phyloP scores from a whole-genome alignment of 2,329 filamentous ascomycete species.

The Ceratocystis alfenasii region DNA sequence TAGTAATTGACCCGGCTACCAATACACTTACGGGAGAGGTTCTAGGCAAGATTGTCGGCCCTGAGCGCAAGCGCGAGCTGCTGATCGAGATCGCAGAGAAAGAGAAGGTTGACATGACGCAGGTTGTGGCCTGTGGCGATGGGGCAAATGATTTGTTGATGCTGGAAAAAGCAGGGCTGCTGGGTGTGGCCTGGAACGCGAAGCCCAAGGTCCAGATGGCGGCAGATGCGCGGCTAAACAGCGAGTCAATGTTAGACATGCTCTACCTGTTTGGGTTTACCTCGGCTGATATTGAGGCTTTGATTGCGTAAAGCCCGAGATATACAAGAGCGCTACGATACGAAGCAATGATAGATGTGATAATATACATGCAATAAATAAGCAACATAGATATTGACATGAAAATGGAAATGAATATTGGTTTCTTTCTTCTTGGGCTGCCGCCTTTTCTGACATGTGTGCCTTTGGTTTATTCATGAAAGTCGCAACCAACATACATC shows the following conservation, averaged over 20 bases:
- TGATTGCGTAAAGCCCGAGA: constrained; percentile 29
- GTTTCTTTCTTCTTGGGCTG: too few species aligned
- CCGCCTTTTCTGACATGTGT: too few species aligned
- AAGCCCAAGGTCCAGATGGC: constrained; percentile 72
- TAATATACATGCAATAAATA: not conserved
- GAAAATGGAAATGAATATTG: too few species aligned
- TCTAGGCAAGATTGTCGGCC: constrained; percentile 60
- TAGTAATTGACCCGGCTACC: constrained; percentile 47
- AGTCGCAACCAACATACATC: not conserved
- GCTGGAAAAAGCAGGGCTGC: constrained; percentile 55
- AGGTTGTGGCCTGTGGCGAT: constrained; percentile 65
- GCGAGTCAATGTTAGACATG: constrained; percentile 56
- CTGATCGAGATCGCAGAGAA: constrained; percentile 57
- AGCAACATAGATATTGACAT: not conserved
- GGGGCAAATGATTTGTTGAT: constrained; percentile 75
- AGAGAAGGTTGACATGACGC: constrained; percentile 52
- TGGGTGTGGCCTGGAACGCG: constrained; percentile 74
- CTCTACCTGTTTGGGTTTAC: constrained; percentile 64
- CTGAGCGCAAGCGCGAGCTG: constrained; percentile 60
- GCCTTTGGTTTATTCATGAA: too few species aligned
- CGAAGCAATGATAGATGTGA: constrained; percentile 1
- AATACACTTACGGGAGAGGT: constrained; percentile 59
- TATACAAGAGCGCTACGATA: not conserved
- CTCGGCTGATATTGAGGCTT: constrained; percentile 46
- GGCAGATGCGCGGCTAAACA: constrained; percentile 61